Percentiles rank a stretch among this genome's conserved stretches.
phyloP scores from a whole-genome alignment of 192 early-diverging fungal species.

The Coemansia sp. region DNA sequence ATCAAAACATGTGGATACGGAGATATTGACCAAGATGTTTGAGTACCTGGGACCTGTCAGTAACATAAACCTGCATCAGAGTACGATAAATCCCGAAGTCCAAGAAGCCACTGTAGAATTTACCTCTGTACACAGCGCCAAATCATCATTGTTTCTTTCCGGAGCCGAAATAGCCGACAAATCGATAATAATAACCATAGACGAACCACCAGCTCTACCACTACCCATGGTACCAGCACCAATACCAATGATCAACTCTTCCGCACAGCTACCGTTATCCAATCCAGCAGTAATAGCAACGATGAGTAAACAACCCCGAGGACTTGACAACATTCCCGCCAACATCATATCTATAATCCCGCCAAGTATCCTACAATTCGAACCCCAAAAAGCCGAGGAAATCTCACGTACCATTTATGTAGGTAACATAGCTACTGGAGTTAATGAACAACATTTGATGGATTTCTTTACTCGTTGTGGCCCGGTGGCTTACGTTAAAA shows the following conservation, averaged over 20 bases:
- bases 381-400: conserved; percentile 72
- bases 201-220: background rate
- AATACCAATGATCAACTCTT: background rate
- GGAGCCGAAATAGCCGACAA: conserved; percentile 71
- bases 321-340: conserved; percentile 40
- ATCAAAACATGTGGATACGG: conserved; percentile 59
- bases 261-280: conserved; percentile 36
- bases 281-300: conserved; percentile 49
- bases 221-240: background rate
- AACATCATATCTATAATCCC: conserved; percentile 48
- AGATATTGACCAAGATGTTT: conserved; percentile 62
- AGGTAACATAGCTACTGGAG: conserved; percentile 64
- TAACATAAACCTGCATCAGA: conserved; percentile 20
- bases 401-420: conserved; percentile 78
- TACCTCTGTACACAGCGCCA: conserved; percentile 46
- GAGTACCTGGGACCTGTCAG: conserved; percentile 60
- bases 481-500: conserved; percentile 69
- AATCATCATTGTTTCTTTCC: conserved; percentile 63
- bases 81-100: conserved; percentile 50
- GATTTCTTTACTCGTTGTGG: conserved; percentile 65
- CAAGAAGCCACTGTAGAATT: conserved; percentile 70
- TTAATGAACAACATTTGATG: conserved; percentile 65
- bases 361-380: conserved; percentile 58
- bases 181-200: conserved; percentile 57
- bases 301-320: conserved; percentile 26